A percentile compares a stretch with the other conserved stretches of the same genome.
These are phyloP conservation scores for Acacia acuminata DNA, from an alignment of 306 rosid genomes.

Conservation along the genomic window DNA sequence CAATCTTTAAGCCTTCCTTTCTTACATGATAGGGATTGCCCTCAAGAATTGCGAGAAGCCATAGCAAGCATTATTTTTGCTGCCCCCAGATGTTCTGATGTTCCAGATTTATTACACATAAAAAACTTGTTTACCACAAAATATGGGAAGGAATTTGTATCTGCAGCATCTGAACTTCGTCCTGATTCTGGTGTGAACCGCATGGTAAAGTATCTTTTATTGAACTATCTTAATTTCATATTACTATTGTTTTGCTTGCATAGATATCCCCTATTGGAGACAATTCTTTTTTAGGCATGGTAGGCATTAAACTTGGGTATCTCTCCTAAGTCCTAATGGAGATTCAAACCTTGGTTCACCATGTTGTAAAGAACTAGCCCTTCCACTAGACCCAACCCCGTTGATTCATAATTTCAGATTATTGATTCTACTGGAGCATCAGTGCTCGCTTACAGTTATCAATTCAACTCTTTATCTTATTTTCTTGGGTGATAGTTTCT, in stretches of 20 bases:
- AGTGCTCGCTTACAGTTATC: slow-evolving; percentile 23
- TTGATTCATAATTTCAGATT: neutral
- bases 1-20: slow-evolving; percentile 31
- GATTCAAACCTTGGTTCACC: neutral
- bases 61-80: slow-evolving; percentile 91
- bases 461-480: slow-evolving; percentile 16
- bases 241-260: neutral
- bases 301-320: neutral
- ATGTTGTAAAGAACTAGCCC: neutral
- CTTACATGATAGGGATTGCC: slow-evolving; percentile 74
- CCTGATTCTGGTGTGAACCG: slow-evolving; percentile 99
- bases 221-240: slow-evolving; percentile 2
- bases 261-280: too few species aligned
- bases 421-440: slow-evolving; percentile 15
- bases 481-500: neutral
- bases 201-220: slow-evolving; percentile 57
- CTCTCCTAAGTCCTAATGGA: neutral
- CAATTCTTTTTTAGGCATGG: neutral
- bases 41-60: slow-evolving; percentile 89
- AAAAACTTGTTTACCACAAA: slow-evolving; percentile 83
- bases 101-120: slow-evolving; percentile 88
- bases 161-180: slow-evolving; percentile 83
- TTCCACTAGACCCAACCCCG: neutral
- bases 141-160: slow-evolving; percentile 87
- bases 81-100: slow-evolving; percentile 97